Evolutionary conservation across 345 rosid genomes (phyloP).

Genomic region (Excoecaria agallocha): DNA sequence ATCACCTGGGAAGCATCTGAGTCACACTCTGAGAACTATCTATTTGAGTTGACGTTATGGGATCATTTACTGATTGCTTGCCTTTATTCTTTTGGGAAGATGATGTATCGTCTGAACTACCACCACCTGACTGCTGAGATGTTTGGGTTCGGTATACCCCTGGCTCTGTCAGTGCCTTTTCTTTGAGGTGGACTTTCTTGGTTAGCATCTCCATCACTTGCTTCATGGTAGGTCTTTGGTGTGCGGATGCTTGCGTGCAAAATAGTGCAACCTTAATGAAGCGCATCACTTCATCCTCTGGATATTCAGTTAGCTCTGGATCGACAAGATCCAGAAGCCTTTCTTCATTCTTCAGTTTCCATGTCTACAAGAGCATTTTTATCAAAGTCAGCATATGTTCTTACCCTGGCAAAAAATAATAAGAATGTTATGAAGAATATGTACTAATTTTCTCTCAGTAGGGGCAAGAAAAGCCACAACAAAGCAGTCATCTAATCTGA

Average conservation of each 20-base stretch:
- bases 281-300: slow-evolving; percentile 55
- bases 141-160: slow-evolving; percentile 46
- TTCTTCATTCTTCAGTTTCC: slow-evolving; percentile 74
- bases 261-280: slow-evolving; percentile 77
- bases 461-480: neutral
- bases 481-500: neutral
- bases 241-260: slow-evolving; percentile 72
- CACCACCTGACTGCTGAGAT: slow-evolving; percentile 24
- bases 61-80: slow-evolving; percentile 34
- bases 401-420: neutral
- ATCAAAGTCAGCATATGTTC: slow-evolving; percentile 1
- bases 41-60: slow-evolving; percentile 24
- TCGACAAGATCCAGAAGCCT: slow-evolving; percentile 71
- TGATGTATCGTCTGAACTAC: slow-evolving; percentile 40
- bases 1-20: slow-evolving; percentile 68
- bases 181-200: slow-evolving; percentile 63
- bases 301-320: slow-evolving; percentile 53
- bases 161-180: slow-evolving; percentile 57
- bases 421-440: neutral
- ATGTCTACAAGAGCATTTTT: slow-evolving; percentile 53
- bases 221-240: slow-evolving; percentile 73
- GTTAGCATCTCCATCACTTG: slow-evolving; percentile 90
- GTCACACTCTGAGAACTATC: slow-evolving; percentile 31
- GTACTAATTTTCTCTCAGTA: neutral
- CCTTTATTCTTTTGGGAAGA: slow-evolving; percentile 51